Base-by-base conservation (phyloP, 345 rosid species). In the Punica granatum region DNA sequence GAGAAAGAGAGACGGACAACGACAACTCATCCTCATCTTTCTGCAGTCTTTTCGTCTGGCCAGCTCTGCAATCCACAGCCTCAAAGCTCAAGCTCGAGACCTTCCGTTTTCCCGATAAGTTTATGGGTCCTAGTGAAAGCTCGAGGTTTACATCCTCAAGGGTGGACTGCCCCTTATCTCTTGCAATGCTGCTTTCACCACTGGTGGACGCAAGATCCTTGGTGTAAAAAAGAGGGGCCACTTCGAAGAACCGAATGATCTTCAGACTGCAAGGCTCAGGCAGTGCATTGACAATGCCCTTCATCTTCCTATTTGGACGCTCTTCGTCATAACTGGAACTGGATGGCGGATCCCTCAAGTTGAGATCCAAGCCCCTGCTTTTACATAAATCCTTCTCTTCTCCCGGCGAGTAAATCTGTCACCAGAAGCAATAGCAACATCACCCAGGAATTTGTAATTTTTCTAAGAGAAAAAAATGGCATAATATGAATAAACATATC, bases 21-120 rank as follows among this genome's bases (percentile, higher is more conserved):
- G 48, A 63, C 31, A 13, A 18, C 28, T 6, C 49, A 1, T 33
- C 43, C 28, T 21, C 65, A 34, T 34, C 28, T 2, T n/a, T 62
- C 65, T 21, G 26, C 21, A 39, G 26, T 39, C 31, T 23, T 63
- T 15, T 39, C 18, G 13, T 6, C 31, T 6, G 28, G 31, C 32
- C 4, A n/a, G 7, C 11, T 23, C 28, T n/a, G 65, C 10, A 23
- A 34, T 36, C 31, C 23, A 2, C 44, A 39, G 26, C 26, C 28
- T 23, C 48, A n/a, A 36, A 39, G 66, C 44, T 63, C 66, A 42
- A 63, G 35, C 32, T 63, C 49, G 7, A 63, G 48, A 33, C 31
- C 66, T 63, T 51, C 69, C 61, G 9, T 56, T 56, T 56, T 26
- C 18, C 61, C 7, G 33, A 9, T 18, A 26, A 5, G 33, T 30